These are phyloP conservation scores for Candida sanyaensis DNA, from an alignment of 1,139 yeast genomes.

Conservation along the genomic window DNA sequence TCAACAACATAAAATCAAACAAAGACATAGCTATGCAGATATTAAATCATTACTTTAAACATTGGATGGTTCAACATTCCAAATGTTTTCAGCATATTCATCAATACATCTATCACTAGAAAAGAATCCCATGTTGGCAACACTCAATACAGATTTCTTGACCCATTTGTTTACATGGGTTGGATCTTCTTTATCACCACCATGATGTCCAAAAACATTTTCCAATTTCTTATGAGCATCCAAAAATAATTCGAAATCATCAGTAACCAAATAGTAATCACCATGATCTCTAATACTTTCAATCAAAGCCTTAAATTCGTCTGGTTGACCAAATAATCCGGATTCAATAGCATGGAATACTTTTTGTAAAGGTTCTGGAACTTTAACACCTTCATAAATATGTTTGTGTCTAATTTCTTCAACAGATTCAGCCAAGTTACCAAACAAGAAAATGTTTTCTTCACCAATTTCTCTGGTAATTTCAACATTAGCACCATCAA, in stretches of 20 bases:
- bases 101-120: slow-evolving; percentile 88
- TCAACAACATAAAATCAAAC: background rate
- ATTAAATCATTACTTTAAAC: background rate
- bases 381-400: slow-evolving; percentile 54
- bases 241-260: slow-evolving; percentile 84
- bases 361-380: slow-evolving; percentile 56
- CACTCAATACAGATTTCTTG: slow-evolving; percentile 72
- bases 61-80: slow-evolving; percentile 78
- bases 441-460: slow-evolving; percentile 88
- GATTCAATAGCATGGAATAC: slow-evolving; percentile 71
- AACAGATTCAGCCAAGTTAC: slow-evolving; percentile 86
- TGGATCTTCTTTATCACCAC: slow-evolving; percentile 42
- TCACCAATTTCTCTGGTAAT: slow-evolving; percentile 93
- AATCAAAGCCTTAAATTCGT: slow-evolving; percentile 67
- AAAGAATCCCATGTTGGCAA: slow-evolving; percentile 94
- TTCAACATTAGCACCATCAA: slow-evolving; percentile 96
- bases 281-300: slow-evolving; percentile 74
- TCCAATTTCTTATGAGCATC: slow-evolving; percentile 81
- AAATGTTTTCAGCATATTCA: slow-evolving; percentile 89
- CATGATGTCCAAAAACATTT: slow-evolving; percentile 58
- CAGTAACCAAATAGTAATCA: slow-evolving; percentile 83
- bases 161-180: slow-evolving; percentile 72
- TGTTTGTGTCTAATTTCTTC: slow-evolving; percentile 83
- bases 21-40: background rate
- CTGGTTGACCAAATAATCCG: slow-evolving; percentile 72